Evolutionary conservation across 2,329 filamentous ascomycete species (phyloP).

Genomic region (Aspergillus felis): DNA sequence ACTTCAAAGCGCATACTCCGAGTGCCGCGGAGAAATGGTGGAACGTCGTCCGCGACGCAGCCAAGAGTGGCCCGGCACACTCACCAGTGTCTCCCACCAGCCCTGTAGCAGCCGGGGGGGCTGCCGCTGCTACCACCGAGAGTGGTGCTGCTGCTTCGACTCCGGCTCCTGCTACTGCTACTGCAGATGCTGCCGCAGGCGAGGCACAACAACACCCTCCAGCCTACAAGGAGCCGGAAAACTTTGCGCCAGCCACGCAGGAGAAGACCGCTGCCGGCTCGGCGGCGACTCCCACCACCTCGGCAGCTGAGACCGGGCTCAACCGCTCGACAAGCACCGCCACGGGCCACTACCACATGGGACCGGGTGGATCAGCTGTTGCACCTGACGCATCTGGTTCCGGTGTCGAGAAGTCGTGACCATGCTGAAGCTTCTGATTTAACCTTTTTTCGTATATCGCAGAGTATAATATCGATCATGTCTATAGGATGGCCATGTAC

Average conservation of each 20-base stretch:
- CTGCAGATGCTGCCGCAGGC: conserved; percentile 1
- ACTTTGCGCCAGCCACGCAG: conserved; percentile 3
- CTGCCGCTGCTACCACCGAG: background rate
- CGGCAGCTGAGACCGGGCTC: background rate
- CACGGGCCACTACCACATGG: background rate
- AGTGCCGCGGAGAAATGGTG: conserved; percentile 83
- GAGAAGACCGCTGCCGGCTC: background rate
- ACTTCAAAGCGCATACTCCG: conserved; percentile 82
- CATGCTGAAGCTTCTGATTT: background rate
- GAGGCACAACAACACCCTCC: conserved; percentile 16
- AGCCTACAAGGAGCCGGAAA: conserved; percentile 23
- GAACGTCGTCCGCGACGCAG: conserved; percentile 56
- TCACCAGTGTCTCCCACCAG: conserved; percentile 9
- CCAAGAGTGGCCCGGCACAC: conserved; percentile 12
- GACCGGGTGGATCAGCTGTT: background rate
- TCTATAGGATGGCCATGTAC: background rate
- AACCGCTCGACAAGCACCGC: background rate
- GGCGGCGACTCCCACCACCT: background rate
- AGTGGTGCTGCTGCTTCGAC: background rate
- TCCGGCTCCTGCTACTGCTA: background rate
- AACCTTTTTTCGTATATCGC: background rate
- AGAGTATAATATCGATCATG: background rate
- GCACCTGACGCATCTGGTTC: background rate
- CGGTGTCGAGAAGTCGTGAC: background rate
- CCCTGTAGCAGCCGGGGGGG: conserved; percentile 6